These are phyloP conservation scores for Xylariaceae sp. DNA, from an alignment of 2,329 filamentous ascomycete genomes.

Conservation along the genomic window DNA sequence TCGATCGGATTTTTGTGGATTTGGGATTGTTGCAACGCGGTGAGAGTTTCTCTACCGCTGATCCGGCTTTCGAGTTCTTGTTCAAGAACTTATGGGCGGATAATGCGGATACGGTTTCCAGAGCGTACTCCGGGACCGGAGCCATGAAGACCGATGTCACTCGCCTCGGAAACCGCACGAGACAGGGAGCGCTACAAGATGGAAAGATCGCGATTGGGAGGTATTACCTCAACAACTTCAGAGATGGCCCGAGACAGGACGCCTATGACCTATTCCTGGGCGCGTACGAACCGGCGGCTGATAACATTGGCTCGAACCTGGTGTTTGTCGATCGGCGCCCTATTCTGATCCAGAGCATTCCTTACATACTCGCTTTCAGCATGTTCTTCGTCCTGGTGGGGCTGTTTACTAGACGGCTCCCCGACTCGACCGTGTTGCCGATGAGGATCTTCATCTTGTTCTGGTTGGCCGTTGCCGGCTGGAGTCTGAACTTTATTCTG, in stretches of 20 bases:
- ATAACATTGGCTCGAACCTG: slow-evolving; percentile 66
- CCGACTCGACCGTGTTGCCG: slow-evolving; percentile 75
- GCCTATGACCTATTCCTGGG: slow-evolving; percentile 94
- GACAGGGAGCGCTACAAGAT: slow-evolving; percentile 80
- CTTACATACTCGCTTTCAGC: slow-evolving; percentile 84
- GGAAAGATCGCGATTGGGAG: slow-evolving; percentile 83
- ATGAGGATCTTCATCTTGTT: slow-evolving; percentile 78
- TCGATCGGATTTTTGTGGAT: slow-evolving; percentile 86
- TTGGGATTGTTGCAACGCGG: slow-evolving; percentile 74
- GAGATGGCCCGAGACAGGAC: slow-evolving; percentile 91
- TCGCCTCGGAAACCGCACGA: slow-evolving; percentile 85
- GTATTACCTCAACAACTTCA: slow-evolving; percentile 92
- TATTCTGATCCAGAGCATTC: slow-evolving; percentile 85
- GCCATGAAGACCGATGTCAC: slow-evolving; percentile 98
- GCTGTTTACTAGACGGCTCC: slow-evolving; percentile 66
- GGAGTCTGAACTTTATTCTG: slow-evolving; percentile 74
- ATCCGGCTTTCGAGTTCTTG: slow-evolving; percentile 78
- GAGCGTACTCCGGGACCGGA: slow-evolving; percentile 90
- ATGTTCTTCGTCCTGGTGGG: slow-evolving; percentile 79
- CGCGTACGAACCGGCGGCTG: slow-evolving; percentile 72
- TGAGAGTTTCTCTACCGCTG: slow-evolving; percentile 72
- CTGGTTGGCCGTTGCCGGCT: slow-evolving; percentile 68
- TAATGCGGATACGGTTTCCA: slow-evolving; percentile 93
- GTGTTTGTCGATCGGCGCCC: slow-evolving; percentile 85
- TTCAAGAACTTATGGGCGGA: slow-evolving; percentile 99